Evolutionary conservation across 2,329 filamentous ascomycete species (phyloP).

Genomic region (Dendryphion nanum): DNA sequence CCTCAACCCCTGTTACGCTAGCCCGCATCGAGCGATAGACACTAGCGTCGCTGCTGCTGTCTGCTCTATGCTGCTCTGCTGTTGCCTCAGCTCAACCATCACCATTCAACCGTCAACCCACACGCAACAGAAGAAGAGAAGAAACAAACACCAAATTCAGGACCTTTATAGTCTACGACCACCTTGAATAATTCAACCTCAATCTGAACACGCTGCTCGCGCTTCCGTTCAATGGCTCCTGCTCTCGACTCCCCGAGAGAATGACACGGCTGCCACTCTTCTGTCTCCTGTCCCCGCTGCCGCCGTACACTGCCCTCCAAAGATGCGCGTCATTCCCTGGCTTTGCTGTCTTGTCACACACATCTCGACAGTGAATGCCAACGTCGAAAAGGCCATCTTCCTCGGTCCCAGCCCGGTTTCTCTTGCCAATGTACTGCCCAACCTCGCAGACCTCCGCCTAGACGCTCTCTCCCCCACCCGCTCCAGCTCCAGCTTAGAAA

Average conservation of each 20-base stretch:
- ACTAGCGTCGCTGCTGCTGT: too few relatives aligned
- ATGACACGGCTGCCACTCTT: slow-evolving; percentile 2
- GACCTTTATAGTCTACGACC: too few relatives aligned
- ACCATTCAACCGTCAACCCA: too few relatives aligned
- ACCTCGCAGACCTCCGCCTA: slow-evolving; percentile 62
- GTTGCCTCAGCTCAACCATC: too few relatives aligned
- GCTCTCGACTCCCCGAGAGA: not conserved
- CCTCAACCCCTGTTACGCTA: slow-evolving; percentile 8
- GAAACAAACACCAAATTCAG: too few relatives aligned
- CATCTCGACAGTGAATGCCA: slow-evolving; percentile 55
- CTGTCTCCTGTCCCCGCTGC: slow-evolving; percentile 16
- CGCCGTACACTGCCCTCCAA: slow-evolving; percentile 17
- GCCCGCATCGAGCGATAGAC: too few relatives aligned
- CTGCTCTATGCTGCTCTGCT: too few relatives aligned
- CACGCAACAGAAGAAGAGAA: too few relatives aligned
- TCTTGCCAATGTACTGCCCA: slow-evolving; percentile 56
- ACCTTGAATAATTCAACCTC: too few relatives aligned
- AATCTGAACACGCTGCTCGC: not conserved
- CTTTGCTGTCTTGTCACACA: slow-evolving; percentile 31
- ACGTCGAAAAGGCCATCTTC: slow-evolving; percentile 92
- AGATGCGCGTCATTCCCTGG: slow-evolving; percentile 32
- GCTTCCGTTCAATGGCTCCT: not conserved
- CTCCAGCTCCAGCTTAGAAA: slow-evolving; percentile 54
- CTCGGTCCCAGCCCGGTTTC: slow-evolving; percentile 62
- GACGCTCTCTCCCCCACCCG: slow-evolving; percentile 59